phyloP scores from a whole-genome alignment of 2,329 filamentous ascomycete species.

The Xylaria sp. region DNA sequence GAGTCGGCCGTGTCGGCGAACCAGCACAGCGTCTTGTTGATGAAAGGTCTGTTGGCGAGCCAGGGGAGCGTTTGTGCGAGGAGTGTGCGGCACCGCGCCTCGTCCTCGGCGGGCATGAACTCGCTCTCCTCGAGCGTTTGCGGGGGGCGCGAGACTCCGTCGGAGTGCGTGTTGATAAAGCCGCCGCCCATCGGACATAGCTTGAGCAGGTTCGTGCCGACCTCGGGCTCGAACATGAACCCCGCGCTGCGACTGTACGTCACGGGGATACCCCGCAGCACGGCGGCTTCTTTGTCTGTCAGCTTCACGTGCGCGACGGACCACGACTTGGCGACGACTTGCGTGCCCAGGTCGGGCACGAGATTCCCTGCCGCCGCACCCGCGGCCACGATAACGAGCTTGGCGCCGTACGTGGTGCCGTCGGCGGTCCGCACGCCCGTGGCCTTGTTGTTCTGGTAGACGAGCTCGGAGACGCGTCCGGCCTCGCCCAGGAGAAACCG shows the following conservation, averaged over 20 bases:
- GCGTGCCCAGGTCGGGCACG: constrained; percentile 53
- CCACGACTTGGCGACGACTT: constrained; percentile 63
- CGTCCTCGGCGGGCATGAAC: constrained; percentile 60
- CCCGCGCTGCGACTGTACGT: constrained; percentile 66
- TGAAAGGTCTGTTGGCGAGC: constrained; percentile 53
- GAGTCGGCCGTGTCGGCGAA: constrained; percentile 66
- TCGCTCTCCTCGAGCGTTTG: constrained; percentile 41
- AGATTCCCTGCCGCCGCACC: constrained; percentile 57
- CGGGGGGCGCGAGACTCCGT: constrained; percentile 49
- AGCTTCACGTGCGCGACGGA: constrained; percentile 65
- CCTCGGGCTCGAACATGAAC: constrained; percentile 70
- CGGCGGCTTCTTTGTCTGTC: constrained; percentile 57
- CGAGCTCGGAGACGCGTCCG: neutral
- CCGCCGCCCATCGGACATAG: constrained; percentile 65
- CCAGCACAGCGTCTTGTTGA: constrained; percentile 65
- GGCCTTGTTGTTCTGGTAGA: constrained; percentile 41
- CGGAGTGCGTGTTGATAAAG: constrained; percentile 55
- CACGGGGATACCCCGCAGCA: constrained; percentile 63
- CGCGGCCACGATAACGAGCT: constrained; percentile 55
- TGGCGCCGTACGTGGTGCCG: constrained; percentile 39
- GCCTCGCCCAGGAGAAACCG: constrained; percentile 48
- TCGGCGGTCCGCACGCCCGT: constrained; percentile 37
- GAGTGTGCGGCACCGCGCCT: constrained; percentile 50
- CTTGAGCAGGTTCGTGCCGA: constrained; percentile 62
- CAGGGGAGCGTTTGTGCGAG: constrained; percentile 33